Percentiles rank a stretch among this genome's conserved stretches.
Conservation (phyloP, 805 yeast genomes). For the Ogataea parapolymorpha region DNA sequence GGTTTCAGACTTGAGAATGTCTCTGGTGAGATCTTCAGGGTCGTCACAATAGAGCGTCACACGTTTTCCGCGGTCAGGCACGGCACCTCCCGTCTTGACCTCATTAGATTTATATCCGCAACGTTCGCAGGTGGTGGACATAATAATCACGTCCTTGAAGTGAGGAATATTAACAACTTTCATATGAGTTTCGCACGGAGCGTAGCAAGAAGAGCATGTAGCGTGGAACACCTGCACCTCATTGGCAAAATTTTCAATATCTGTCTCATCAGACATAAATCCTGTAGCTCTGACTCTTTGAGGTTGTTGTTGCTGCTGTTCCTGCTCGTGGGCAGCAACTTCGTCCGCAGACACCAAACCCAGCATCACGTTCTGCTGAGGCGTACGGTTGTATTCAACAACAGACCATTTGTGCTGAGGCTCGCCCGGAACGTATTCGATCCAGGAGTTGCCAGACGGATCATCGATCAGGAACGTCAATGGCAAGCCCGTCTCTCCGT, state of each 20-base stretch:
- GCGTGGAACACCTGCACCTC: slow-evolving; percentile 94
- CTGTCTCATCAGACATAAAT: slow-evolving; percentile 66
- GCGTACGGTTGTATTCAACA: slow-evolving; percentile 75
- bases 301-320: slow-evolving; percentile 31
- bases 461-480: slow-evolving; percentile 79
- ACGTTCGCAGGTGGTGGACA: slow-evolving; percentile 88
- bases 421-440: slow-evolving; percentile 84
- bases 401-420: slow-evolving; percentile 88
- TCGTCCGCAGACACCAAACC: slow-evolving; percentile 76
- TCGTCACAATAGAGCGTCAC: slow-evolving; percentile 76
- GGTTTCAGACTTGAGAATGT: slow-evolving; percentile 90
- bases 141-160: slow-evolving; percentile 93
- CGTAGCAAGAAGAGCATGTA: slow-evolving; percentile 85
- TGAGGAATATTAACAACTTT: slow-evolving; percentile 95
- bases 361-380: slow-evolving; percentile 80
- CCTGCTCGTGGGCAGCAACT: slow-evolving; percentile 50
- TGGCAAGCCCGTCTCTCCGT: slow-evolving; percentile 73
- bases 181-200: slow-evolving; percentile 90
- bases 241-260: slow-evolving; percentile 78
- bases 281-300: slow-evolving; percentile 42
- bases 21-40: slow-evolving; percentile 90
- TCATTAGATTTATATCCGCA: slow-evolving; percentile 98
- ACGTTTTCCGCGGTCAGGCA: slow-evolving; percentile 80
- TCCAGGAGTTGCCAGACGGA: slow-evolving; percentile 97
- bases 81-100: slow-evolving; percentile 97